Conservation (phyloP, 2,329 filamentous ascomycete species). For the Aureobasidium sp. region DNA sequence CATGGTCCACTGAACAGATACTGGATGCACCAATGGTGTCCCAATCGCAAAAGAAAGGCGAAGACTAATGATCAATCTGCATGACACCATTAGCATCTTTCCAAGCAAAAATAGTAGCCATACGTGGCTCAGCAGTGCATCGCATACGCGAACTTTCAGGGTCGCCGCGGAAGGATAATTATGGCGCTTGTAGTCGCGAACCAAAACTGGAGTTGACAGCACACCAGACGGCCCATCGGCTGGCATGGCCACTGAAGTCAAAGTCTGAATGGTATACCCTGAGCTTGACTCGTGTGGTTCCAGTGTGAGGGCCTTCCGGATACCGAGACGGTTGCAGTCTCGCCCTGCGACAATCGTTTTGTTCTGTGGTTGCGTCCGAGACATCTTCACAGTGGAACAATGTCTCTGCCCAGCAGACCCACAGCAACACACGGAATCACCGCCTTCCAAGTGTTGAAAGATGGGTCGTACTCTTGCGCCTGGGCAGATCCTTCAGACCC, state of each 20-base stretch:
- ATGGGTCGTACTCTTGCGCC: neutral
- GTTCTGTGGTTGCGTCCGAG: neutral
- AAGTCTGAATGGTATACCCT: neutral
- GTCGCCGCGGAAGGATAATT: neutral
- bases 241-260: neutral
- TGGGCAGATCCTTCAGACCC: slow-evolving; percentile 5
- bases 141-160: neutral
- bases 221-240: neutral
- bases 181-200: slow-evolving; percentile 6
- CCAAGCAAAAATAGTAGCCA: neutral
- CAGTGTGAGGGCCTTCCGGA: neutral
- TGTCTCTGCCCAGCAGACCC: neutral
- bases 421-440: neutral
- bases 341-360: slow-evolving; percentile 1
- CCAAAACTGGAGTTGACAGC: neutral
- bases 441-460: neutral
- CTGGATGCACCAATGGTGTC: neutral
- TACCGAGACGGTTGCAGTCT: neutral
- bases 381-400: slow-evolving; percentile 4
- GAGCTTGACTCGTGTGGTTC: neutral
- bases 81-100: neutral
- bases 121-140: neutral
- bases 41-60: neutral
- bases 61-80: neutral
- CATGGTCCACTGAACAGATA: neutral